Conservation (phyloP, 306 rosid species). For the Dalbergia oliveri region DNA sequence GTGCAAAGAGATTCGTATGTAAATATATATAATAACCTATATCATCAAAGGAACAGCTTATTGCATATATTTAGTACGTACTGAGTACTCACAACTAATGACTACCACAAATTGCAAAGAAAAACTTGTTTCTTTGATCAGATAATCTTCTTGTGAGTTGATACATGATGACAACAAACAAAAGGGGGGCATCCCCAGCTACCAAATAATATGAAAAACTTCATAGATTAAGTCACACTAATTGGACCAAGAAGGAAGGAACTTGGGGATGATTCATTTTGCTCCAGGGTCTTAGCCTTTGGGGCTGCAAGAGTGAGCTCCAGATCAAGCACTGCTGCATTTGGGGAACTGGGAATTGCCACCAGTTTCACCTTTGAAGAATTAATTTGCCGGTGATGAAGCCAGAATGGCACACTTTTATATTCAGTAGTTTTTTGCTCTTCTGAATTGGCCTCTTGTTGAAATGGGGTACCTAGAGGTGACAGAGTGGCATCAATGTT, state of each 20-base stretch:
- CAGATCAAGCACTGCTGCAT: slow-evolving; percentile 52
- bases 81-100: neutral
- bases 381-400: slow-evolving; percentile 53
- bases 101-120: neutral
- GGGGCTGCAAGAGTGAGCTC: slow-evolving; percentile 73
- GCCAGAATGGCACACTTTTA: slow-evolving; percentile 43
- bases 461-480: slow-evolving; percentile 9
- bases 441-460: slow-evolving; percentile 27
- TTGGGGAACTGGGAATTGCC: slow-evolving; percentile 21
- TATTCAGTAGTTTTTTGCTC: slow-evolving; percentile 32
- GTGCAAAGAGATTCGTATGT: neutral
- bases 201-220: neutral
- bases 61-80: neutral
- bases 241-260: slow-evolving; percentile 60
- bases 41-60: neutral
- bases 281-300: slow-evolving; percentile 44
- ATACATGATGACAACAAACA: slow-evolving; percentile 30
- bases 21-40: neutral
- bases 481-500: slow-evolving; percentile 30
- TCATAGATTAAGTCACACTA: slow-evolving; percentile 54
- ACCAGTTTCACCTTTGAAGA: slow-evolving; percentile 13
- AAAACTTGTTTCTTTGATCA: slow-evolving; percentile 22
- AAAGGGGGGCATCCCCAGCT: neutral
- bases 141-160: neutral
- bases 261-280: slow-evolving; percentile 50